Evolutionary conservation across 2,329 filamentous ascomycete genomes (phyloP).

Genomic region (Fusarium torulosum): DNA sequence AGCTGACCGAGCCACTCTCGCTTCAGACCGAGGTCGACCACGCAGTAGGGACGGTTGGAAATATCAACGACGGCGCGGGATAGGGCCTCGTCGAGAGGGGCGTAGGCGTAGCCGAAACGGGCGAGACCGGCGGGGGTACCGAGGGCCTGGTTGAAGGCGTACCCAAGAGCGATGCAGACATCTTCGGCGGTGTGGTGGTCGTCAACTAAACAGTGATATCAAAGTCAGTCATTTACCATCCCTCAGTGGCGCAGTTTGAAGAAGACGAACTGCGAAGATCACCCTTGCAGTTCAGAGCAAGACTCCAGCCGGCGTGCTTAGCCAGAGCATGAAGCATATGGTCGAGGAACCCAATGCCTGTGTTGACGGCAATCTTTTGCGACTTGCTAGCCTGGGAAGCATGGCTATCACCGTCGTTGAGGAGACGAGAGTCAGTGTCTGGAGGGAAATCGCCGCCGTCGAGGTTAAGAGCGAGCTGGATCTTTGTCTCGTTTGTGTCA

Average conservation of each 20-base stretch:
- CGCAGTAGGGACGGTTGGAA: conserved; percentile 88
- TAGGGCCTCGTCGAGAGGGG: conserved; percentile 93
- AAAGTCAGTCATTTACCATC: conserved; percentile 26
- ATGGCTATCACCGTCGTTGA: conserved; percentile 70
- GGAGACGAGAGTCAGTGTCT: conserved; percentile 69
- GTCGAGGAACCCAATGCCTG: conserved; percentile 96
- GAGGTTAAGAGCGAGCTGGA: conserved; percentile 90
- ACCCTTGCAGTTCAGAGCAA: conserved; percentile 84
- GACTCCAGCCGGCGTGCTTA: conserved; percentile 95
- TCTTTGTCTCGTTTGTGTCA: conserved; percentile 98
- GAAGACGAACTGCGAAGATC: conserved; percentile 85
- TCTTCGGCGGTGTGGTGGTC: conserved; percentile 99
- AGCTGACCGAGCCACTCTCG: conserved; percentile 95
- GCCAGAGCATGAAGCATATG: conserved; percentile 98
- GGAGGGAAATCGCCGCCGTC: conserved; percentile 86
- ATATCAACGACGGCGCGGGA: conserved; percentile 95
- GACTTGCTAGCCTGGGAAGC: conserved; percentile 86
- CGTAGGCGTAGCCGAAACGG: conserved; percentile 92
- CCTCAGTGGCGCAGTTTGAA: not conserved
- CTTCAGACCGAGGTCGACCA: conserved; percentile 85
- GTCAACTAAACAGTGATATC: conserved; percentile 73
- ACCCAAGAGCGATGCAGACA: conserved; percentile 89
- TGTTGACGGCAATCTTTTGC: conserved; percentile 89
- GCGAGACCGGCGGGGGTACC: conserved; percentile 83
- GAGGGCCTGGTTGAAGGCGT: conserved; percentile 84